Percentiles rank a stretch among this genome's conserved stretches.
phyloP scores from a whole-genome alignment of 208 protist species.

The Zelonia costaricensis region DNA sequence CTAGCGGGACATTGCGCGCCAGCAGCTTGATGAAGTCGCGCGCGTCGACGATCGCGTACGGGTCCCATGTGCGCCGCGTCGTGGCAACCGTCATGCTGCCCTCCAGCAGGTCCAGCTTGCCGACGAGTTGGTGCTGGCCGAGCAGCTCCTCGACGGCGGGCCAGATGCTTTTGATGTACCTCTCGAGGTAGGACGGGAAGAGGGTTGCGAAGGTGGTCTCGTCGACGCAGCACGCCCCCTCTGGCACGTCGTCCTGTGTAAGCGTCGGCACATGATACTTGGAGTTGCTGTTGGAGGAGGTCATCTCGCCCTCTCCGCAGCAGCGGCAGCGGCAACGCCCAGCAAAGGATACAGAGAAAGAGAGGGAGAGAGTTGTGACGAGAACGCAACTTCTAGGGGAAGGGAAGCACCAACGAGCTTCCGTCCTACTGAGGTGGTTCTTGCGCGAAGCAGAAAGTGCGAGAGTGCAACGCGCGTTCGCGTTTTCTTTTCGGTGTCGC shows the following conservation, averaged over 20 bases:
- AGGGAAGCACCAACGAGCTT: not conserved
- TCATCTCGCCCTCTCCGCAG: conserved; percentile 1
- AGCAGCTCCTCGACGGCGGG: conserved; percentile 93
- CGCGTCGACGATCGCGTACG: conserved; percentile 98
- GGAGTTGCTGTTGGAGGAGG: conserved; percentile 32
- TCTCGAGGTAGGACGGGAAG: conserved; percentile 99
- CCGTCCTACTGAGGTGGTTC: too few species aligned
- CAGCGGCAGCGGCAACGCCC: conserved; percentile 1
- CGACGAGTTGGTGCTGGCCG: conserved; percentile 92
- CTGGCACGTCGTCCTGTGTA: conserved; percentile 85
- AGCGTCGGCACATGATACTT: conserved; percentile 86
- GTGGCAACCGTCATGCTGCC: conserved; percentile 98
- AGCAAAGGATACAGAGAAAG: conserved; percentile 3
- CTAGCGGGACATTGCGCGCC: conserved; percentile 95
- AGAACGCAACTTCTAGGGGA: too few species aligned
- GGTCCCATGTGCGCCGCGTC: conserved; percentile 98
- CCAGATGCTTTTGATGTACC: conserved; percentile 97
- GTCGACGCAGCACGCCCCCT: conserved; percentile 91
- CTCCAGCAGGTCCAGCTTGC: conserved; percentile 95
- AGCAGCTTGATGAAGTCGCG: conserved; percentile 98
- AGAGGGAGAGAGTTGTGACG: not conserved
- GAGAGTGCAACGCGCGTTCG: too few species aligned
- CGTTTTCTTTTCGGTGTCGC: too few species aligned
- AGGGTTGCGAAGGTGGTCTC: conserved; percentile 97
- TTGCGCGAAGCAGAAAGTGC: too few species aligned